A percentile compares a stretch with the other conserved stretches of the same genome.
These are phyloP conservation scores for Ceratorhiza oryzae-sativae DNA, from an alignment of 1,284 basidiomycete species.

Conservation along the genomic window DNA sequence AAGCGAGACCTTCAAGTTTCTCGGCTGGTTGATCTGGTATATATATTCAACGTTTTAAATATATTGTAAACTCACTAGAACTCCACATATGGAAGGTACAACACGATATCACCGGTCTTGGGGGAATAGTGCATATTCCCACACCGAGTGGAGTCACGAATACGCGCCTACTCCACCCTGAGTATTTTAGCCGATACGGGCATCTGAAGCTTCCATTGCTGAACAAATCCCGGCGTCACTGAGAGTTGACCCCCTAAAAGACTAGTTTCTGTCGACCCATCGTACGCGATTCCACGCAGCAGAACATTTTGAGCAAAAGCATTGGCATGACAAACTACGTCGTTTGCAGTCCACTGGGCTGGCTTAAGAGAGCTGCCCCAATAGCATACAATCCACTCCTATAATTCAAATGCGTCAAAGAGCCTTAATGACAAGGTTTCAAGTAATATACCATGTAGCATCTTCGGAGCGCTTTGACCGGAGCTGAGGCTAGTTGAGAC, in stretches of 20 bases:
- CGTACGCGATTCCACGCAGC: not conserved
- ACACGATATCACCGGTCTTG: no score
- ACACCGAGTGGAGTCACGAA: no score
- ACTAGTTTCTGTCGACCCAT: not conserved
- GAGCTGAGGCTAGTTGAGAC: not conserved
- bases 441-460: conserved; percentile 5
- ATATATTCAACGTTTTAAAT: no score
- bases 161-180: not conserved
- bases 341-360: not conserved
- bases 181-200: not conserved
- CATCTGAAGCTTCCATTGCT: not conserved
- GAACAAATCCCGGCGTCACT: not conserved
- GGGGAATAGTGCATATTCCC: no score
- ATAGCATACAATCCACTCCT: conserved; percentile 3
- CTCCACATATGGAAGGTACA: no score
- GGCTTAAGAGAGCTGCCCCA: not conserved
- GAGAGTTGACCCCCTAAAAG: not conserved
- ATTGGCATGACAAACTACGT: not conserved
- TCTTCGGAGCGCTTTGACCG: not conserved
- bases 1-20: no score
- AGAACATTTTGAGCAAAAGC: not conserved
- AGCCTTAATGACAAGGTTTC: not conserved
- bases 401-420: not conserved
- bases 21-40: no score
- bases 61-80: no score